A percentile compares a stretch with the other conserved stretches of the same genome.
Conservation (phyloP, 768 basidiomycete genomes). For the Macrocybe gigantea region DNA sequence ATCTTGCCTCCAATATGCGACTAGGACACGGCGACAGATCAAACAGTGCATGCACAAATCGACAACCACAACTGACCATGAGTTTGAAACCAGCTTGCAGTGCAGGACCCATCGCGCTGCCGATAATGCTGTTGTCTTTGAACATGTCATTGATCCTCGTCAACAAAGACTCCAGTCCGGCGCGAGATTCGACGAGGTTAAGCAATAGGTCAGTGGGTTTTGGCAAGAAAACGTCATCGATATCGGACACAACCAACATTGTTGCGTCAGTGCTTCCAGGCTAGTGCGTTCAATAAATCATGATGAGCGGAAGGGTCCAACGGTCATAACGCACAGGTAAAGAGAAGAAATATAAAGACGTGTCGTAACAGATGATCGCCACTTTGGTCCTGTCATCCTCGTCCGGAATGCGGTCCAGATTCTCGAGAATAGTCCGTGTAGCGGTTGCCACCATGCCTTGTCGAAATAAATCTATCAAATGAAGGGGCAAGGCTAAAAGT, state of each 20-base stretch:
- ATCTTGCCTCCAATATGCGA: constrained; percentile 94
- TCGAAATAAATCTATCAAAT: background rate
- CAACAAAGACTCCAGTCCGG: constrained; percentile 76
- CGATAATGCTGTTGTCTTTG: constrained; percentile 89
- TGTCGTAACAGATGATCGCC: constrained; percentile 88
- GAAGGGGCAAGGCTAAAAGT: background rate
- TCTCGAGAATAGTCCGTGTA: constrained; percentile 93
- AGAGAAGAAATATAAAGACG: constrained; percentile 94
- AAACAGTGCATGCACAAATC: background rate
- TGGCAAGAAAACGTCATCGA: constrained; percentile 96
- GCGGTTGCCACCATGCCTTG: constrained; percentile 98
- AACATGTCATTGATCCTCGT: constrained; percentile 93
- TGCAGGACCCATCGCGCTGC: constrained; percentile 92
- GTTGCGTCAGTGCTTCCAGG: constrained; percentile 71
- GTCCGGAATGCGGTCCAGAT: constrained; percentile 91
- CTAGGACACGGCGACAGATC: constrained; percentile 28
- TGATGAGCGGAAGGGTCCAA: background rate
- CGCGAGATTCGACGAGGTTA: constrained; percentile 81
- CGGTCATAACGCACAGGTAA: constrained; percentile 54
- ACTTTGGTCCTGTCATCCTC: constrained; percentile 91
- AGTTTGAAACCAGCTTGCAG: constrained; percentile 95
- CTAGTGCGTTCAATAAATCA: constrained; percentile 23
- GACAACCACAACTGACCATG: constrained; percentile 47
- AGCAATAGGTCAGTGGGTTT: constrained; percentile 96
- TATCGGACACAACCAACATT: constrained; percentile 97